Evolutionary conservation across 257 asterid genomes (phyloP).

Genomic region (Solanum tarapatanum): DNA sequence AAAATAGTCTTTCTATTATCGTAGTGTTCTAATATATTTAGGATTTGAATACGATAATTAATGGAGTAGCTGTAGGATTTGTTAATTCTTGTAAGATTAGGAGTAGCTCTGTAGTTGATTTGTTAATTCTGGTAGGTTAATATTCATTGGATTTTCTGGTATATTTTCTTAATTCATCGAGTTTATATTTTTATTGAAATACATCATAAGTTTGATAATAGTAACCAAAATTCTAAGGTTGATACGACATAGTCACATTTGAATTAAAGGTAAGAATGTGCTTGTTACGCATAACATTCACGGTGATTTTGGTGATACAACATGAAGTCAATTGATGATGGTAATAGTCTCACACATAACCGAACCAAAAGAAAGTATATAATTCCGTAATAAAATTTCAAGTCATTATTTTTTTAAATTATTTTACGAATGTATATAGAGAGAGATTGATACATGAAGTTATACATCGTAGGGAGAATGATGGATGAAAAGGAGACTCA

Average conservation of each 20-base stretch:
- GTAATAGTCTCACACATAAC: no score
- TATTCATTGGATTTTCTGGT: not conserved
- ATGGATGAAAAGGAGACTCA: not conserved
- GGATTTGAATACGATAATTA: not conserved
- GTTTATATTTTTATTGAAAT: not conserved
- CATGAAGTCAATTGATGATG: no score
- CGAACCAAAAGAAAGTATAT: no score
- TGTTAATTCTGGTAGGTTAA: not conserved
- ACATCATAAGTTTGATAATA: not conserved
- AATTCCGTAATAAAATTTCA: no score
- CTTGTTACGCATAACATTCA: no score
- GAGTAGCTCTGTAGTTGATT: not conserved
- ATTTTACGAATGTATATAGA: no score
- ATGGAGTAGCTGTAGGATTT: not conserved
- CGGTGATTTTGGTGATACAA: no score
- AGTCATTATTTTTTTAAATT: not conserved
- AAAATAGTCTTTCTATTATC: not conserved
- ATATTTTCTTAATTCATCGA: not conserved
- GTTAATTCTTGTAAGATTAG: no score
- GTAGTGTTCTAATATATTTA: not conserved
- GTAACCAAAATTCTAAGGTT: not conserved
- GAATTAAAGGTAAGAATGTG: not conserved
- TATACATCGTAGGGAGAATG: no score
- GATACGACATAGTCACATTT: not conserved
- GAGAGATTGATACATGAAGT: not conserved